Evolutionary conservation across 2,329 filamentous ascomycete species (phyloP).

Genomic region (Phymatotrichopsis omnivora): DNA sequence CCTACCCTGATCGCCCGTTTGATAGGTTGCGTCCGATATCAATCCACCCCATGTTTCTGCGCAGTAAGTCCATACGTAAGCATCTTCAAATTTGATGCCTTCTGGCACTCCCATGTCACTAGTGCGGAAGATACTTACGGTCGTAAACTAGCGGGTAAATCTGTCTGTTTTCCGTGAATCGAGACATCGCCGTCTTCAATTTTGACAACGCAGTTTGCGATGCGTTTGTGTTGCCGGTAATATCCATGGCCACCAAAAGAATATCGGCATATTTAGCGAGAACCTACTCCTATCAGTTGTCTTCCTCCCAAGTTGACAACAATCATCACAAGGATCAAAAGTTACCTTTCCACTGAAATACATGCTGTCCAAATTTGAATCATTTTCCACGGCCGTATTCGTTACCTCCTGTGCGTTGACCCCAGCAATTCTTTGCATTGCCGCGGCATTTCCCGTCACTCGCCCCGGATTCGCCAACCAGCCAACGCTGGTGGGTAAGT

Average conservation of each 20-base stretch:
- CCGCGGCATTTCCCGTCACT: slow-evolving; percentile 35
- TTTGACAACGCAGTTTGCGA: slow-evolving; percentile 49
- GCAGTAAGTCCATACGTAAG: slow-evolving; percentile 8
- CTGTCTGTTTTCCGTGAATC: slow-evolving; percentile 58
- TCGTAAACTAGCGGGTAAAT: slow-evolving; percentile 57
- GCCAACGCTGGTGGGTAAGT: slow-evolving; percentile 62
- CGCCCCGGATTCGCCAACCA: slow-evolving; percentile 35
- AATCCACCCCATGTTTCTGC: slow-evolving; percentile 64
- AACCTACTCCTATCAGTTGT: slow-evolving; percentile 40
- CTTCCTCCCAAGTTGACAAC: slow-evolving; percentile 31
- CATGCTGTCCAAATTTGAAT: slow-evolving; percentile 73
- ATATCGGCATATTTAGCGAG: slow-evolving; percentile 66
- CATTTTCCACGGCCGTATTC: slow-evolving; percentile 61
- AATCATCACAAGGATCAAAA: not conserved
- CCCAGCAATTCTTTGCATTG: slow-evolving; percentile 49
- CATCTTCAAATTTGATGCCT: too few species aligned
- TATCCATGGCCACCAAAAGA: slow-evolving; percentile 53
- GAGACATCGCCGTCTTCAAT: slow-evolving; percentile 56
- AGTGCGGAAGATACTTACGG: slow-evolving; percentile 40
- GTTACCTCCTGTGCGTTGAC: slow-evolving; percentile 61
- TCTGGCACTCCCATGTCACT: too few species aligned
- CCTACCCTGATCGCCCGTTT: slow-evolving; percentile 53
- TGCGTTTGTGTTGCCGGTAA: slow-evolving; percentile 49
- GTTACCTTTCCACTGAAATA: slow-evolving; percentile 80
- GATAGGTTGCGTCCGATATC: slow-evolving; percentile 65